phyloP scores from a whole-genome alignment of 2,329 filamentous ascomycete species.

The Hymenoscyphus salicellus region DNA sequence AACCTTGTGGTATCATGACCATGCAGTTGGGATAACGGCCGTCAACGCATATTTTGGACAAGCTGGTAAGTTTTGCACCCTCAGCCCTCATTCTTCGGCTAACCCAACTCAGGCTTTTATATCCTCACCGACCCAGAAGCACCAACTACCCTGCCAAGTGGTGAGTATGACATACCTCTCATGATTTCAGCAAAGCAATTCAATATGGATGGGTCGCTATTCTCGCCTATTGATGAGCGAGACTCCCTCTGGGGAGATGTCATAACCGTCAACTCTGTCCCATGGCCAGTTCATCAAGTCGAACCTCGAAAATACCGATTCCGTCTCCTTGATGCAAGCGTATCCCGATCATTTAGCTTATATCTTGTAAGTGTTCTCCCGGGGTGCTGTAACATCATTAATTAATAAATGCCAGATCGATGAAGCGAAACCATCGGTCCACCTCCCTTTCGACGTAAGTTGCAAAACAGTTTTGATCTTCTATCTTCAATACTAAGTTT shows the following conservation, averaged over 20 bases:
- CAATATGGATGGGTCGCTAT: slow-evolving; percentile 48
- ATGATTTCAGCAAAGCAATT: slow-evolving; percentile 51
- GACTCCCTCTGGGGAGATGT: slow-evolving; percentile 54
- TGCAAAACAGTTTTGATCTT: too few relatives aligned
- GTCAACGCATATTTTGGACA: too few relatives aligned
- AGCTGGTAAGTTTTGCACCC: too few relatives aligned
- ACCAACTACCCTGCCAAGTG: slow-evolving; percentile 46
- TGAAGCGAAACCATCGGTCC: too few relatives aligned
- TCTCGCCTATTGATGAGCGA: slow-evolving; percentile 45
- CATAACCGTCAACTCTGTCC: slow-evolving; percentile 57
- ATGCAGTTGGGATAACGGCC: too few relatives aligned
- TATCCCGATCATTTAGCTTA: slow-evolving; percentile 22
- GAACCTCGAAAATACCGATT: slow-evolving; percentile 60
- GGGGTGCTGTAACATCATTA: too few relatives aligned
- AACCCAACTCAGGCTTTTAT: too few relatives aligned
- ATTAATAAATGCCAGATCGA: too few relatives aligned
- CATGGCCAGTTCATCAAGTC: slow-evolving; percentile 56
- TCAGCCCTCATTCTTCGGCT: too few relatives aligned
- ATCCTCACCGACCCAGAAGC: slow-evolving; percentile 40
- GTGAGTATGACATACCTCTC: slow-evolving; percentile 53
- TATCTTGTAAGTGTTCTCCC: slow-evolving; percentile 16
- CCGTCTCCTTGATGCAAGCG: slow-evolving; percentile 11
- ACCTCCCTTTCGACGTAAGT: too few relatives aligned
- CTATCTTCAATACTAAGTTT: too few relatives aligned
- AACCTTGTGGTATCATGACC: too few relatives aligned